Percentiles rank a stretch among this genome's conserved stretches.
These are phyloP conservation scores for Ceratocystis albifundus DNA, from an alignment of 2,329 filamentous ascomycete genomes.

Conservation along the genomic window DNA sequence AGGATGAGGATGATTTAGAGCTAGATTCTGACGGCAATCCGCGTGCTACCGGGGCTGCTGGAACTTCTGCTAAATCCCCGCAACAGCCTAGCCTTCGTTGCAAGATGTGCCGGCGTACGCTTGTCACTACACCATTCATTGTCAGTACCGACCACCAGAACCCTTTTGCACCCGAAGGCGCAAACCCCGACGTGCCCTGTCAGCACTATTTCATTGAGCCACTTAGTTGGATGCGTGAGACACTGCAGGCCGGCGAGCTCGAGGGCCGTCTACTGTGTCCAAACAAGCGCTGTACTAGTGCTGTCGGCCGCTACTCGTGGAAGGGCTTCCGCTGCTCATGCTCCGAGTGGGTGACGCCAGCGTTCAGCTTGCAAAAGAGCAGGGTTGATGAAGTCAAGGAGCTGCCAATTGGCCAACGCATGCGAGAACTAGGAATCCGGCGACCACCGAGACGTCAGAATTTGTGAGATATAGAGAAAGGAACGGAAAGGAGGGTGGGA, in stretches of 20 bases:
- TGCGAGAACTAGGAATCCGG: constrained; percentile 38
- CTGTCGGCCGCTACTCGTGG: constrained; percentile 91
- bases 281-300: constrained; percentile 61
- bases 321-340: constrained; percentile 90
- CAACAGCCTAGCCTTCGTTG: constrained; percentile 49
- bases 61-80: constrained; percentile 11
- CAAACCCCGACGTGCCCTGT: constrained; percentile 38
- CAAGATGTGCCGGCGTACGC: constrained; percentile 71
- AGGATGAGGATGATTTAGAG: constrained; percentile 25
- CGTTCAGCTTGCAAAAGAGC: constrained; percentile 72
- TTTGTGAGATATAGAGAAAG: constrained; percentile 26
- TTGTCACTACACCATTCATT: constrained; percentile 50
- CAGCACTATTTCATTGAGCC: constrained; percentile 87
- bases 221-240: constrained; percentile 83
- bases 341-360: constrained; percentile 79
- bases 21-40: constrained; percentile 23
- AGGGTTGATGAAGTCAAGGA: constrained; percentile 59
- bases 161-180: constrained; percentile 26
- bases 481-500: neutral
- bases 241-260: constrained; percentile 67
- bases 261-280: constrained; percentile 81
- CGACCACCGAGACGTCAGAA: constrained; percentile 40
- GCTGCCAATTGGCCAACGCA: constrained; percentile 25
- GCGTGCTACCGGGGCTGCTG: neutral
- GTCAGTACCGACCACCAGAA: constrained; percentile 42